Evolutionary conservation across 345 rosid species (phyloP).

Genomic region (Linum lewisii): DNA sequence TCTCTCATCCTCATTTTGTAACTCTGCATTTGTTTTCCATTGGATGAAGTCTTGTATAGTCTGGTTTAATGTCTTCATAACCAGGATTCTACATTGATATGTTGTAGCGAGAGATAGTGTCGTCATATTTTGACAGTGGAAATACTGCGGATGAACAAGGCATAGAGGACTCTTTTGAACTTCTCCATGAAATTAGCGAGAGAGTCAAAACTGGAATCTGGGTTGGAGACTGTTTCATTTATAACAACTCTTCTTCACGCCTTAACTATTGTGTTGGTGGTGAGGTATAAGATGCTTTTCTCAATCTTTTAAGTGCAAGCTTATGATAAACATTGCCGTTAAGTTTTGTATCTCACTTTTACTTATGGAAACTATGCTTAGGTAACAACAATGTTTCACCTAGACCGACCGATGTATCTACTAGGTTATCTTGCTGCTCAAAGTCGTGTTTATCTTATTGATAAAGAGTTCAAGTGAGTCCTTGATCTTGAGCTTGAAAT

Average conservation of each 20-base stretch:
- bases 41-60: constrained; percentile 1
- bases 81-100: neutral
- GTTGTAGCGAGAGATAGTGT: constrained; percentile 70
- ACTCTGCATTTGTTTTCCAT: neutral
- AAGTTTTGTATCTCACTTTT: constrained; percentile 4
- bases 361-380: constrained; percentile 16
- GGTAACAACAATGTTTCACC: constrained; percentile 98
- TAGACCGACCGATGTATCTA: constrained; percentile 99
- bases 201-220: constrained; percentile 97
- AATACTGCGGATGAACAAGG: constrained; percentile 90
- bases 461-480: constrained; percentile 97
- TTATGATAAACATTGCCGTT: neutral
- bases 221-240: constrained; percentile 99
- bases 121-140: constrained; percentile 84
- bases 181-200: constrained; percentile 94
- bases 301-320: neutral
- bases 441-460: constrained; percentile 93
- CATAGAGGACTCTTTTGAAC: constrained; percentile 98
- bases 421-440: constrained; percentile 95
- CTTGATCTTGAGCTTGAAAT: neutral
- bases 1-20: neutral
- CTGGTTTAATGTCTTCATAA: constrained; percentile 24
- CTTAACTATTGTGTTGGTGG: constrained; percentile 99
- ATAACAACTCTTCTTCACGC: constrained; percentile 93
- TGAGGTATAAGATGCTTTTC: constrained; percentile 48